Evolutionary conservation across 1,284 basidiomycete species (phyloP).

Genomic region (Moniliophthora roreri): DNA sequence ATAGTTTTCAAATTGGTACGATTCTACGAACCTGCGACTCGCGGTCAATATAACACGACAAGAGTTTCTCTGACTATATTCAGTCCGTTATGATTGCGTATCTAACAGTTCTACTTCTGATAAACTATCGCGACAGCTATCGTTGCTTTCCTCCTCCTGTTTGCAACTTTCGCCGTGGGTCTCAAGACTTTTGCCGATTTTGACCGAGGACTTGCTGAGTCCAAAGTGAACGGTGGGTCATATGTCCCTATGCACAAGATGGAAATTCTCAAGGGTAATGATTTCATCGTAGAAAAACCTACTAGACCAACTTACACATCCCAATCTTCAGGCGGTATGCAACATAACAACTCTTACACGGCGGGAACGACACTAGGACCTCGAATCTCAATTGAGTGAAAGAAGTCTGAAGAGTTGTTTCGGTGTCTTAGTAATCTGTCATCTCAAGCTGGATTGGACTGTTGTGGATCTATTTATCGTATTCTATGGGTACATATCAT

Average conservation of each 20-base stretch:
- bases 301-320: conserved; percentile 44
- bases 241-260: conserved; percentile 32
- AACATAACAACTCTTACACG: conserved; percentile 36
- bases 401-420: conserved; percentile 9
- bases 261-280: conserved; percentile 33
- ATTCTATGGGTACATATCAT: neutral
- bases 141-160: conserved; percentile 69
- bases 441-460: neutral
- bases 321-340: conserved; percentile 44
- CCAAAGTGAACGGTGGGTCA: conserved; percentile 74
- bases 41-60: conserved; percentile 60
- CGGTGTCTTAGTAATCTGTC: too few species aligned
- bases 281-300: conserved; percentile 45
- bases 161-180: conserved; percentile 71
- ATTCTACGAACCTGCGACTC: conserved; percentile 65
- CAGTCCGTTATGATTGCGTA: conserved; percentile 53
- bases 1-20: conserved; percentile 79
- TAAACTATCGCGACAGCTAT: conserved; percentile 47
- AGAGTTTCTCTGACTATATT: conserved; percentile 75
- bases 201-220: conserved; percentile 65
- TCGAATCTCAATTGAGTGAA: conserved; percentile 51
- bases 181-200: conserved; percentile 79
- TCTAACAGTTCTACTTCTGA: neutral
- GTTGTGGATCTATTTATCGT: conserved; percentile 1
- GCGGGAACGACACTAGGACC: conserved; percentile 39